phyloP scores from a whole-genome alignment of 164 flowering plant genomes.

The Saururus chinensis region DNA sequence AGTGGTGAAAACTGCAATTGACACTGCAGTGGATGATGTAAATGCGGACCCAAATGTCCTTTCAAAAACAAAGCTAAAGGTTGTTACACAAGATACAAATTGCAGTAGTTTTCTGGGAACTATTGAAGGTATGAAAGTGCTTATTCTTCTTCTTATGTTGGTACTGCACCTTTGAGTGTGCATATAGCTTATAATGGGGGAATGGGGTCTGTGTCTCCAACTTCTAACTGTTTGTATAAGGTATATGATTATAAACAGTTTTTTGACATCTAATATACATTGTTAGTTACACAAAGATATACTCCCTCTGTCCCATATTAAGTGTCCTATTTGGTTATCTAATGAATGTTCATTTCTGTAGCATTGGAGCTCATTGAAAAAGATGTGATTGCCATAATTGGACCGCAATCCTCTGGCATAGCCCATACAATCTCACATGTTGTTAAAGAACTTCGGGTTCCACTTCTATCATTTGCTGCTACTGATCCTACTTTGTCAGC shows the following conservation, averaged over 20 bases:
- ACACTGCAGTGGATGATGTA: conserved; percentile 64
- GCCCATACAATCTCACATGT: conserved; percentile 76
- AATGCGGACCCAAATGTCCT: conserved; percentile 56
- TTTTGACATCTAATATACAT: no score
- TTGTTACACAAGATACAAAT: conserved; percentile 41
- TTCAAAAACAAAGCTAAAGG: conserved; percentile 31
- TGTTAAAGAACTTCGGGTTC: conserved; percentile 66
- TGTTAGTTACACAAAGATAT: no score
- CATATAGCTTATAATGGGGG: no score
- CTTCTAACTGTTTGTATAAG: background rate
- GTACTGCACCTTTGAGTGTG: background rate
- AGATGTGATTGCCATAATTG: conserved; percentile 66
- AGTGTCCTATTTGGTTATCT: no score
- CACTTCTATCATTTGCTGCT: conserved; percentile 74
- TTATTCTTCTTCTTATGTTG: background rate
- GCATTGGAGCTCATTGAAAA: conserved; percentile 70
- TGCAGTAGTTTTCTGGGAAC: conserved; percentile 79
- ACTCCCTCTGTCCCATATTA: no score
- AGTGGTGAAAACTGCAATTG: conserved; percentile 48
- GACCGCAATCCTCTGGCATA: conserved; percentile 85
- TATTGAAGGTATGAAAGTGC: conserved; percentile 44
- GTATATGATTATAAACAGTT: background rate
- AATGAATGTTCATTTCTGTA: conserved; percentile 16
- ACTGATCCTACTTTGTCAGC: conserved; percentile 85
- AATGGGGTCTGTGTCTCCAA: background rate